Base-by-base conservation (phyloP, 306 rosid genomes). In the Echinosophora koreensis region DNA sequence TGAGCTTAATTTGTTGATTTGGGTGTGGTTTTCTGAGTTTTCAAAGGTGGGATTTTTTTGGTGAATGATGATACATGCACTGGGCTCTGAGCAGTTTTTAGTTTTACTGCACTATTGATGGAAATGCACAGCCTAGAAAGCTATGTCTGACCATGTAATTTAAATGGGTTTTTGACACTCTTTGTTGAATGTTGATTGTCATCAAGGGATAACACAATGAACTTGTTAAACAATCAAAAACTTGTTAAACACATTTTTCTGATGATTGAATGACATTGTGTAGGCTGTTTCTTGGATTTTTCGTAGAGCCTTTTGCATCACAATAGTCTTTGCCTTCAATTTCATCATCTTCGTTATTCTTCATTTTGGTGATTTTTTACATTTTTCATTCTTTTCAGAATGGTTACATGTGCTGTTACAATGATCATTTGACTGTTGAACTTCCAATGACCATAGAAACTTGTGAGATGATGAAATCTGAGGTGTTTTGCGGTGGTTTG, bases 11-110 rank as follows among this genome's bases (percentile, higher is more conserved):
- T 7, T 66, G 15, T 3, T 18, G 9, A 22, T 56, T 61, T 30
- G 13, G 66, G 76, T 10, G 37, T 37, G 49, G 12, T 8, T 58
- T 32, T 13, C 22, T 9, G 16, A 39, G 5, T 8, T n/a, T n/a
- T n/a, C n/a, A 37, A 69, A 50, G 30, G 8, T n/a, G 12, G 16
- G 8, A 12, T 27, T 34, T 30, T 59, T 34, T 66, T 5, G 2
- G 34, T 12, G 34, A 56, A 42, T 54, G 81, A 76, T 82, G 77
- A 68, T 50, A 74, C 28, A 62, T 64, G 58, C 78, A 56, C 79
- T 82, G 71, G 79, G 71, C 82, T 55, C 63, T 82, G 75, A 69
- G 69, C 76, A 69, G 62, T 69, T 6, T 13, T 32, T 15, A 14
- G 8, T 73, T 13, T 56, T 12, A 18, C 18, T 73, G 65, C 44